Evolutionary conservation across 2,329 filamentous ascomycete genomes (phyloP).

Genomic region (Verticillium alfalfae): DNA sequence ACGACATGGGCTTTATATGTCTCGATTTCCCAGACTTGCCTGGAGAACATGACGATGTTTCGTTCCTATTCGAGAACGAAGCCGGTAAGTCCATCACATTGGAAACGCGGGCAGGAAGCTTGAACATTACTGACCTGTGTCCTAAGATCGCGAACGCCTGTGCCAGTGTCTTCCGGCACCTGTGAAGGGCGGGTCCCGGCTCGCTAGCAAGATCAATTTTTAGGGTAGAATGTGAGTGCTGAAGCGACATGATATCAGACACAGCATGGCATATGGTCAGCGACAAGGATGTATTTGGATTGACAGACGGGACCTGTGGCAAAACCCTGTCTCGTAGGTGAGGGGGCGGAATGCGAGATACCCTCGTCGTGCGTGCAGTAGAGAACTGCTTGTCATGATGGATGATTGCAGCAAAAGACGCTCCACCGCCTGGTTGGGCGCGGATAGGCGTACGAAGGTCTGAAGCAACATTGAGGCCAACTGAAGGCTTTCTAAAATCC

Average conservation of each 20-base stretch:
- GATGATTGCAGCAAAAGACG: neutral
- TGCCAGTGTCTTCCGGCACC: constrained; percentile 48
- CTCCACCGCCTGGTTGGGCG: neutral
- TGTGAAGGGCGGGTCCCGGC: constrained; percentile 41
- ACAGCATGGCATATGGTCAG: neutral
- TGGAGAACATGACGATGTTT: constrained; percentile 88
- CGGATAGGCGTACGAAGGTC: neutral
- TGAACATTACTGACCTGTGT: constrained; percentile 13
- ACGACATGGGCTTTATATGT: constrained; percentile 71
- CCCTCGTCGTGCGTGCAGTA: neutral
- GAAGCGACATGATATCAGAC: neutral
- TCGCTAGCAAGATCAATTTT: constrained; percentile 18
- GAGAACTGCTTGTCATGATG: neutral
- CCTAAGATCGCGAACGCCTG: constrained; percentile 49
- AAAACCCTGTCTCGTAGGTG: neutral
- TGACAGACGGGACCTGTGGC: neutral
- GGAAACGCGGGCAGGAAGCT: neutral
- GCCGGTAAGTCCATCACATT: constrained; percentile 52
- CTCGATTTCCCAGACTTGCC: constrained; percentile 84
- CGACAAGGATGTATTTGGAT: neutral
- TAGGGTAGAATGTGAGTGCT: neutral
- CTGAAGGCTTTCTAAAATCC: neutral
- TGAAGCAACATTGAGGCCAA: neutral
- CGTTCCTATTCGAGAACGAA: constrained; percentile 76
- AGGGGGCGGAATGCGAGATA: neutral